A percentile compares a stretch with the other conserved stretches of the same genome.
These are phyloP conservation scores for Beta vulgaris DNA, from an alignment of 148 eudicot species.

Conservation along the genomic window DNA sequence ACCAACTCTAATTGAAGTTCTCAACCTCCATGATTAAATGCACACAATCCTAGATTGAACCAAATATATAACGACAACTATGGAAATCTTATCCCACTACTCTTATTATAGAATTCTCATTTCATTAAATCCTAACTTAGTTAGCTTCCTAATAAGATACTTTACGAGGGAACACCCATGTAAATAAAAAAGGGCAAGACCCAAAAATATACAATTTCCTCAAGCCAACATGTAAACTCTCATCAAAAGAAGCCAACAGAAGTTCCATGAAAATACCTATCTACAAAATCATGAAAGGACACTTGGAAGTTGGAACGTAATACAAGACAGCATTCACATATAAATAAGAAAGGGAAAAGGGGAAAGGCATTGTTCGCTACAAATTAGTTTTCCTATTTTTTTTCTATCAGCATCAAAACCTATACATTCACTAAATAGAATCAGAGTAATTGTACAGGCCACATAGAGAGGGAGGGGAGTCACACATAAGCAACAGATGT, in stretches of 20 bases:
- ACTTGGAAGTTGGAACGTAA: neutral
- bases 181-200: neutral
- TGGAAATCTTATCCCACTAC: no score
- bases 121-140: neutral
- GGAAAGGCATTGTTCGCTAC: neutral
- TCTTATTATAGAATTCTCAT: neutral
- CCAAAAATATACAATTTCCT: neutral
- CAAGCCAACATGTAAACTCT: neutral
- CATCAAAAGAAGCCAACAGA: neutral
- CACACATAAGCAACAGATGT: neutral
- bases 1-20: no score
- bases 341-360: neutral
- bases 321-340: neutral
- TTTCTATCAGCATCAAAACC: neutral
- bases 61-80: no score
- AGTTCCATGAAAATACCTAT: neutral
- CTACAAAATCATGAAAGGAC: neutral
- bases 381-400: neutral
- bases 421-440: neutral
- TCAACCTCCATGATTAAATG: no score
- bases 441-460: neutral
- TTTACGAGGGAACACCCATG: neutral
- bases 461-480: neutral
- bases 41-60: no score
- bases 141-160: neutral